Conservation (phyloP, 441 rosid species). For the Manihot esculenta region DNA sequence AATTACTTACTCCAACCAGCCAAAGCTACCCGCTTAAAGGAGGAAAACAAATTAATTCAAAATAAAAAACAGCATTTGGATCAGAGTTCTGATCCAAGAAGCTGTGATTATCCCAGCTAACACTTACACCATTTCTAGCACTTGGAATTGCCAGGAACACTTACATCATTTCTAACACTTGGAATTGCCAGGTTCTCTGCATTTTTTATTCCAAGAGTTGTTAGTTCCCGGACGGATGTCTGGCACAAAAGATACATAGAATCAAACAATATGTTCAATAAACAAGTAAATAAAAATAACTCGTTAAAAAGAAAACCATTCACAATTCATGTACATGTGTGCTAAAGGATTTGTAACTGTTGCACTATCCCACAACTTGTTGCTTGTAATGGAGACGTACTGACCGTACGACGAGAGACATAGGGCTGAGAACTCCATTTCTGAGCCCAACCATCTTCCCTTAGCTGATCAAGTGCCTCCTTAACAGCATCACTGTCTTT, state of each 20-base stretch:
- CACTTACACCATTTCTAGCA: conserved; percentile 84
- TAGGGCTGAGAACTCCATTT: conserved; percentile 95
- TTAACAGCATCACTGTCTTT: conserved; percentile 81
- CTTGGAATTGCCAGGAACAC: conserved; percentile 83
- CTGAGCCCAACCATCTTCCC: conserved; percentile 81
- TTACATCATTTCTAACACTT: conserved; percentile 89
- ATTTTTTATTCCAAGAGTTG: conserved; percentile 72
- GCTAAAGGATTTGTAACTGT: conserved; percentile 15
- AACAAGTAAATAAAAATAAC: not conserved
- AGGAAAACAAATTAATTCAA: too few relatives aligned
- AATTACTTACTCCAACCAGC: too few relatives aligned
- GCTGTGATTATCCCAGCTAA: too few relatives aligned
- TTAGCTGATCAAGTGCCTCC: conserved; percentile 69
- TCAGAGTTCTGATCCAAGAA: too few relatives aligned
- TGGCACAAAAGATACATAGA: conserved; percentile 24
- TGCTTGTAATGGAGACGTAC: conserved; percentile 29
- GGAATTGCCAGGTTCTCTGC: conserved; percentile 94
- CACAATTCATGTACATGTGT: conserved; percentile 21
- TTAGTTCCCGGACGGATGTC: conserved; percentile 86
- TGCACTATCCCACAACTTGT: conserved; percentile 25
- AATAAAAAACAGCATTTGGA: too few relatives aligned
- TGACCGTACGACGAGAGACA: conserved; percentile 93
- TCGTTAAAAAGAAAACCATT: not conserved
- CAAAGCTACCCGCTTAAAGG: too few relatives aligned
- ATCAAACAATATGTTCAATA: not conserved